Base-by-base conservation (phyloP, 495 filamentous ascomycete species). In the Hypoxylon fragiforme region DNA sequence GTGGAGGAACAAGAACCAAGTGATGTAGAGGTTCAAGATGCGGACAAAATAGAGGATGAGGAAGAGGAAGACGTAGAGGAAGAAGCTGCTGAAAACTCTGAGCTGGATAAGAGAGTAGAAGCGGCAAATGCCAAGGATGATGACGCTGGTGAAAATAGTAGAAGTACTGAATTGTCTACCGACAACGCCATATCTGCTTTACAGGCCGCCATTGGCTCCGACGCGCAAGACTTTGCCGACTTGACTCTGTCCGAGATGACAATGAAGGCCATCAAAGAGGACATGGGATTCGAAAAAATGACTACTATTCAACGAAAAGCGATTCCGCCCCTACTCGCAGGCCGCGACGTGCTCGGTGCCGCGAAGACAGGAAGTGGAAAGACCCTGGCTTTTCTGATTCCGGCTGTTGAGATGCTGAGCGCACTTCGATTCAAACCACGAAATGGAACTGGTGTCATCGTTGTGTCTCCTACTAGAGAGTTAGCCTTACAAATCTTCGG, bases 281-380 rank as follows among this genome's bases (percentile, higher is more conserved):
- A 86, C 15, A 96, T 98, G 91, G 85, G 86, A 3, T 97, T 97
- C 68, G 85, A 88, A 64, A 90, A 81, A 13, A 95, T 98, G 94
- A 97, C 94, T 1, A 91, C 96, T 68, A 96, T 98, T 54, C 94
- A 98, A 68, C 82, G 85, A 50, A 79, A 88, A 54, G 89, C 85
- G 4, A 95, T 97, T 34, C 92, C 94, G 2, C 90, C 92, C 4
- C 73, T 94, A 15, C 77, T 97, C 53, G 90, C 91, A 31, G 94
- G 94, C 20, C 66, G 85, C 66, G 94, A 98, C 74, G 91, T 98
- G 20, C 82, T 98, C 20, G 94, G 95, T 58, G 94, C 94, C 20
- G 94, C 94, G 30, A 97, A 98, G 77, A 98, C 94, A 0, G 94
- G 94, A 7, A 92, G 88, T 12, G 94, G 94, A 63, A 98, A 98